phyloP scores from a whole-genome alignment of 2,329 filamentous ascomycete species.

The Pezicula carpinea region DNA sequence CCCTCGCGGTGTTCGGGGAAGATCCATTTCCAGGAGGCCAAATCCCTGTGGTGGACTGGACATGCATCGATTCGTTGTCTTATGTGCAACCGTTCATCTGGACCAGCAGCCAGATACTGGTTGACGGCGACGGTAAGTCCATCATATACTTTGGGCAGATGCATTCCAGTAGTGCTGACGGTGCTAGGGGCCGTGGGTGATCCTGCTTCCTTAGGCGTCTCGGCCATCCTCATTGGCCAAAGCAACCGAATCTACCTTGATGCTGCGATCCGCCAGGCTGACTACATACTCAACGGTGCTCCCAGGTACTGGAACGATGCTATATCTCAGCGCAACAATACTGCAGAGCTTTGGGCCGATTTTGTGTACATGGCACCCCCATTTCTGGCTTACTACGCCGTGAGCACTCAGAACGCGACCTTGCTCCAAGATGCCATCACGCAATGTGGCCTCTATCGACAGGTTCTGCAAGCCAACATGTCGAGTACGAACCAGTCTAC shows the following conservation, averaged over 20 bases:
- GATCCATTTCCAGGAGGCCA: constrained; percentile 29
- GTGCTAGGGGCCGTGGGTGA: constrained; percentile 31
- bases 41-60: constrained; percentile 6
- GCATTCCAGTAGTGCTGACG: too few species aligned
- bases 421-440: constrained; percentile 32
- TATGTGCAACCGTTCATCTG: constrained; percentile 33
- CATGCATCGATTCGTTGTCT: constrained; percentile 25
- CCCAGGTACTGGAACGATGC: constrained; percentile 41
- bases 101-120: constrained; percentile 25
- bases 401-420: constrained; percentile 30
- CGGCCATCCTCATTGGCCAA: constrained; percentile 38
- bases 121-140: constrained; percentile 8
- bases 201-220: constrained; percentile 39
- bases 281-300: constrained; percentile 34
- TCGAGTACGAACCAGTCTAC: constrained; percentile 19
- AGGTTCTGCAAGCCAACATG: constrained; percentile 30
- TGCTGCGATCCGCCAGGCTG: constrained; percentile 35
- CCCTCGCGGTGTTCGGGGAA: constrained; percentile 32
- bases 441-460: constrained; percentile 37
- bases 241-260: constrained; percentile 28
- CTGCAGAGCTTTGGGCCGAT: constrained; percentile 43
- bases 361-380: constrained; percentile 47
- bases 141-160: too few species aligned
- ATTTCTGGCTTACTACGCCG: constrained; percentile 38
- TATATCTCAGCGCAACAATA: constrained; percentile 40